Conservation (phyloP, 371 early-diverging fungal genomes). For the Encephalitozoon cuniculi region DNA sequence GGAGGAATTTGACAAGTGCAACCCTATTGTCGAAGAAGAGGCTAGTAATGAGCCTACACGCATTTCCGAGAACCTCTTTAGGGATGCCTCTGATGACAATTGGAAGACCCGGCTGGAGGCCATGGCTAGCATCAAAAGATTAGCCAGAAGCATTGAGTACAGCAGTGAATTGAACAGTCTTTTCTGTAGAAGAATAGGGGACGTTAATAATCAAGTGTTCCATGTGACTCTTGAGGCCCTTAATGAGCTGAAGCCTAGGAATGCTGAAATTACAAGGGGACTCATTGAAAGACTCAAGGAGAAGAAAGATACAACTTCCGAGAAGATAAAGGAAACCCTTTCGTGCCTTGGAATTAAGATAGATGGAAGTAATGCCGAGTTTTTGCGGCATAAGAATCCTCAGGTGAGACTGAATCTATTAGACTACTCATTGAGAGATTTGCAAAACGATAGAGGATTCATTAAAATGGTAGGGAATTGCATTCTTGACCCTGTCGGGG, state of each 20-base stretch:
- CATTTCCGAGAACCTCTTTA: neutral
- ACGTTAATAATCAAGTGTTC: slow-evolving; percentile 40
- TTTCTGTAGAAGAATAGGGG: neutral
- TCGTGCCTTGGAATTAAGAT: neutral
- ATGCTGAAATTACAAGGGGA: neutral
- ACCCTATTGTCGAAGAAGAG: neutral
- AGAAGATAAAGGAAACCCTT: slow-evolving; percentile 38
- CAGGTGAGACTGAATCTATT: slow-evolving; percentile 33
- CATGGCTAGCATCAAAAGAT: neutral
- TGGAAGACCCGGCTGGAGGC: slow-evolving; percentile 34
- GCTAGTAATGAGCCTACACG: neutral
- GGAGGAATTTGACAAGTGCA: slow-evolving; percentile 12
- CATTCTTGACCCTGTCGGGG: slow-evolving; percentile 9
- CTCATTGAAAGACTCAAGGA: slow-evolving; percentile 38
- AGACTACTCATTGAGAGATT: neutral
- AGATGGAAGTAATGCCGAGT: neutral
- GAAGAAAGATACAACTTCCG: slow-evolving; percentile 22
- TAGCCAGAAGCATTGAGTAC: neutral
- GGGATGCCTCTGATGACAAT: slow-evolving; percentile 2
- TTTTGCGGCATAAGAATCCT: slow-evolving; percentile 34
- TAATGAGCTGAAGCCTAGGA: neutral
- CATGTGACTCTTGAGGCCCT: slow-evolving; percentile 8
- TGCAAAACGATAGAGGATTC: neutral
- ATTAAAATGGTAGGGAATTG: slow-evolving; percentile 1
- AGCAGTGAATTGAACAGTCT: neutral